Percentiles rank a stretch among this genome's conserved stretches.
phyloP scores from a whole-genome alignment of 2,329 filamentous ascomycete genomes.

The Botrytis byssoidea region DNA sequence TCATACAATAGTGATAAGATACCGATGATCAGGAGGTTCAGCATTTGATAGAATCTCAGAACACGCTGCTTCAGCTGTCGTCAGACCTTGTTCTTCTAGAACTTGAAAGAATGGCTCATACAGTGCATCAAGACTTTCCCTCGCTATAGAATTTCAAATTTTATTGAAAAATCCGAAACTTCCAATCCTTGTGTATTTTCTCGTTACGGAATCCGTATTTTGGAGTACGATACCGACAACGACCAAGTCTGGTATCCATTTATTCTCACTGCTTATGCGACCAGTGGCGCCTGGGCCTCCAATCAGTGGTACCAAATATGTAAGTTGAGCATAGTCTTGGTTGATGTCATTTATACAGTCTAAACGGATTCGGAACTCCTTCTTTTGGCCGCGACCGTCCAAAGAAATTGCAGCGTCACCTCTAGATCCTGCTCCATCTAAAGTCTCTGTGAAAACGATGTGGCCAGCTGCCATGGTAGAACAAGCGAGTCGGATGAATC shows the following conservation, averaged over 20 bases:
- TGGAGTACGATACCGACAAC: neutral
- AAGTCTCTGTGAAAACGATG: neutral
- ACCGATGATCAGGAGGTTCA: neutral
- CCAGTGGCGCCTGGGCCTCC: rapidly evolving
- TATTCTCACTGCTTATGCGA: rapidly evolving
- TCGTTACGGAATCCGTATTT: rapidly evolving
- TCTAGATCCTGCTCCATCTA: rapidly evolving
- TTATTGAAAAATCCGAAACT: no score
- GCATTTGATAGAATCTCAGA: neutral
- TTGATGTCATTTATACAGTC: neutral
- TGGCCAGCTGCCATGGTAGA: neutral
- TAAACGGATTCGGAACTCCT: rapidly evolving
- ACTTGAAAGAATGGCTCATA: neutral
- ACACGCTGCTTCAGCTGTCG: neutral
- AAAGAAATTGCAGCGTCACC: neutral
- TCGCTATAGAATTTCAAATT: no score
- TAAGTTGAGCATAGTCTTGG: rapidly evolving
- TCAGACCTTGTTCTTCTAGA: neutral
- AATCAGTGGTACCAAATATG: neutral
- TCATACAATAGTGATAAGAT: neutral
- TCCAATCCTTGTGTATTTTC: neutral
- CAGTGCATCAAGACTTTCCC: no score
- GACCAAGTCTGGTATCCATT: no score
- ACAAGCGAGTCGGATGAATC: neutral
- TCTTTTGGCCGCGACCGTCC: neutral